A percentile compares a stretch with the other conserved stretches of the same genome.
Conservation (phyloP, 2,329 filamentous ascomycete genomes). For the Leptographium wingfieldii region DNA sequence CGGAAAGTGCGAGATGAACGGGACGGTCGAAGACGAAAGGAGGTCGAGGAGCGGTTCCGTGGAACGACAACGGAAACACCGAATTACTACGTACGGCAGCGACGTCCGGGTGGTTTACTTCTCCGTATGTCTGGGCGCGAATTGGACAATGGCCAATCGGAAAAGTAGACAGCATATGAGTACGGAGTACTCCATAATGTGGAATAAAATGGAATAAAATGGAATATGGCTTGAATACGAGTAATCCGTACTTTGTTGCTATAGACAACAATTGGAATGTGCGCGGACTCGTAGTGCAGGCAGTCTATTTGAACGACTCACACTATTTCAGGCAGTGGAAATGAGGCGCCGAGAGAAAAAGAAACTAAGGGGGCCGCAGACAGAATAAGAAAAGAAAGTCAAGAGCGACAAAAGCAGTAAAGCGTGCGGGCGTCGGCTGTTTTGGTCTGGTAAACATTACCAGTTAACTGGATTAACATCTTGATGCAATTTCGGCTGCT, state of each 20-base stretch:
- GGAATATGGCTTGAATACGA: too few relatives aligned
- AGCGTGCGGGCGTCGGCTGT: neutral
- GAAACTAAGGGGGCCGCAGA: neutral
- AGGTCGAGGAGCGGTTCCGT: neutral
- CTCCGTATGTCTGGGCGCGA: neutral
- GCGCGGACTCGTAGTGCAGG: neutral
- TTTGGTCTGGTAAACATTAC: neutral
- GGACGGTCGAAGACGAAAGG: neutral
- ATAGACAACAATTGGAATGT: neutral
- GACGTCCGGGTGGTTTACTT: neutral
- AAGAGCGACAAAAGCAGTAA: neutral
- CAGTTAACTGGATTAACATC: neutral
- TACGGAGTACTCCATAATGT: neutral
- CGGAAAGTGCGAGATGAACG: neutral
- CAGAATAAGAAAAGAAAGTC: neutral
- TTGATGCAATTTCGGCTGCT: neutral
- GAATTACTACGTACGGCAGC: neutral
- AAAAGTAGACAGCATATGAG: neutral
- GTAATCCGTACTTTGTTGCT: neutral
- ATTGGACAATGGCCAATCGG: neutral
- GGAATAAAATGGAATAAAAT: neutral
- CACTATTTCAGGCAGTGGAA: neutral
- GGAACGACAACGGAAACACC: neutral
- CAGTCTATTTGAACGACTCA: neutral
- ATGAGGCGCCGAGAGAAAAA: neutral